Base-by-base conservation (phyloP, 306 rosid species). In the Vigna trinervia region DNA sequence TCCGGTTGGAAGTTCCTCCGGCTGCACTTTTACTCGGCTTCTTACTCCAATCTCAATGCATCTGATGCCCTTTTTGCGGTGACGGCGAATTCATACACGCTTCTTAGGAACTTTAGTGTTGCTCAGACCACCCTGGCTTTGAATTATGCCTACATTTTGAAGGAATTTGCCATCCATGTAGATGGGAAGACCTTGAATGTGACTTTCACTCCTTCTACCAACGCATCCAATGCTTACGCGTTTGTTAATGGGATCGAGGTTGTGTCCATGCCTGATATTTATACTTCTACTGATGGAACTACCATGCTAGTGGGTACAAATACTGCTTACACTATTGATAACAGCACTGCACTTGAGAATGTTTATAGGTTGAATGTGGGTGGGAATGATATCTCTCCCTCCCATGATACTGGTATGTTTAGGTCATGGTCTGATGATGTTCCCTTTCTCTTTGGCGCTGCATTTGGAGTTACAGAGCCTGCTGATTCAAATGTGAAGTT, bases 231-330 rank as follows among this genome's bases (percentile, higher is more conserved):
- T 59, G 86, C 94, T 0, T 91, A 78, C 74, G 98, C 97, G 0
- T 96, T 92, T 81, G 91, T 92, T 19, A 96, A 96, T 78, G 99
- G 99, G 81, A 89, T 96, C 59, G 99, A 92, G 89, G 68, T 96
- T 76, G 88, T 96, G 58, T 91, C 98, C 1, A 88, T 91, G 94
- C 90, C 97, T 5, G 98, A 92, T 66, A 80, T 92, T 76, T 96
- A 92, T 76, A 80, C 84, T 65, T 19, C 86, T 8, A 22, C 82
- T 2, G 89, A 73, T 76, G 88, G 82, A 43, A 47, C 45, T 45
- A 41, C 46, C 46, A 41, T 74, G 88, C 52, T 89, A 53, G 98
- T 89, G 64, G 96, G 91, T 63, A 86, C 79, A 5, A 0, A 3
- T 0, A 1, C 56, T 79, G 1, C 85, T 26, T 79, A 72, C 68